Base-by-base conservation (phyloP, 345 rosid genomes). In the Rhodamnia argentea region DNA sequence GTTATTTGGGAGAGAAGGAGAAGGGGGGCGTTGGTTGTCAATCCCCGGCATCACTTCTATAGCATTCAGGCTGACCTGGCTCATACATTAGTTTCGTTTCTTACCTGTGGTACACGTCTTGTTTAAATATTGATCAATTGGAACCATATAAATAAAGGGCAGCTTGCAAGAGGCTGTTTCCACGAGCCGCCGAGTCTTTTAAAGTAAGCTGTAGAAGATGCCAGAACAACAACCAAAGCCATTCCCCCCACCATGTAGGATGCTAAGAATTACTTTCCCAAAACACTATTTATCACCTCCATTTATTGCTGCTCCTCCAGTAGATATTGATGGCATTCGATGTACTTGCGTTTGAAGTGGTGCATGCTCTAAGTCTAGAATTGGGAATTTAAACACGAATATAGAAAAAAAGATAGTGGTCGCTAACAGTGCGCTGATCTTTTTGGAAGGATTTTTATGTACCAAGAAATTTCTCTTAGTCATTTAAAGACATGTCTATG, bases 371-470 rank as follows among this genome's bases (percentile, higher is more conserved):
- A 16, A 23, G 3, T 32, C 0, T 64, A 18, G 44, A 64, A 64
- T 64, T 4, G 44, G 76, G 44, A 32, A 64, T 44, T 32, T 32
- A 20, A 29, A 32, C 13, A 9, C 76, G 32, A 15, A 29, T 3
- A 13, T 18, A 29, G 11, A 16, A 32, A 29, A 29, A 29, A 14
- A 3, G 13, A 14, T 3, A 62, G 75, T 62, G 29, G 5, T 62
- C 10, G 42, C 75, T 29, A 62, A 29, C 23, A 29, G 32, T 16
- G 76, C 1, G 0, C 24, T 0, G 0, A 0, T 32, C 23, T 32
- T 64, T 0, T 64, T 64, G 76, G 76, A 54, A 18, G 57, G 57
- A 54, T 18, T 54, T 54, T 20, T 54, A 7, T 54, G 23, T 54
- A 54, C 57, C 24, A 0, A 62, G 27, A 32, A 64, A 32, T 16